These are phyloP conservation scores for Candolleomyces efflorescens DNA, from an alignment of 768 basidiomycete genomes.

Conservation along the genomic window DNA sequence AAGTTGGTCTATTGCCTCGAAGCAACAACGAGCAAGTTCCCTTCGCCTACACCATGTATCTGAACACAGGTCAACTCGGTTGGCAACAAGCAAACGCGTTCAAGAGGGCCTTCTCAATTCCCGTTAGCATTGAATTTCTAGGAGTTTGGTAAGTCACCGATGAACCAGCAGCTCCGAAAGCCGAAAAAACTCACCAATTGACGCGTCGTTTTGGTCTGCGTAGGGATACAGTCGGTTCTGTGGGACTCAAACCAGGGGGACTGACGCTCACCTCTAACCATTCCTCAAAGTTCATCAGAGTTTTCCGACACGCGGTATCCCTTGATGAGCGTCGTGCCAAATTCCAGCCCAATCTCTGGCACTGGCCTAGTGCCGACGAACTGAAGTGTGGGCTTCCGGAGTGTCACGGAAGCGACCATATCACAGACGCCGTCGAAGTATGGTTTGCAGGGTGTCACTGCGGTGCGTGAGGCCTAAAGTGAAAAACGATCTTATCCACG, in stretches of 20 bases:
- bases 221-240: slow-evolving; percentile 69
- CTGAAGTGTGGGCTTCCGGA: slow-evolving; percentile 18
- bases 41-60: slow-evolving; percentile 63
- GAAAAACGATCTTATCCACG: not conserved
- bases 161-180: too few species aligned
- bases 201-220: not conserved
- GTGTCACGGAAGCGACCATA: not conserved
- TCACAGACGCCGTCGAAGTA: slow-evolving; percentile 54
- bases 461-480: slow-evolving; percentile 22
- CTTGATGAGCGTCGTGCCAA: slow-evolving; percentile 60
- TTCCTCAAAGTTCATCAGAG: slow-evolving; percentile 49
- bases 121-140: slow-evolving; percentile 53
- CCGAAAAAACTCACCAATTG: not conserved
- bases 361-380: slow-evolving; percentile 28
- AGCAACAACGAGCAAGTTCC: slow-evolving; percentile 53
- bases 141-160: slow-evolving; percentile 50
- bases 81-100: slow-evolving; percentile 49
- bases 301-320: slow-evolving; percentile 62
- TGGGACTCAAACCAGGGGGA: slow-evolving; percentile 48
- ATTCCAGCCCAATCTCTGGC: slow-evolving; percentile 53
- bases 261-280: slow-evolving; percentile 60
- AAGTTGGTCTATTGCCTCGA: slow-evolving; percentile 44
- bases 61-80: slow-evolving; percentile 42
- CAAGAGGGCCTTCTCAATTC: slow-evolving; percentile 50
- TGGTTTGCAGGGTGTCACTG: slow-evolving; percentile 61